Evolutionary conservation across 768 basidiomycete genomes (phyloP), one percentile per base, ranked within the genome.

Genomic region (Rhizopogon vesiculosus): DNA sequence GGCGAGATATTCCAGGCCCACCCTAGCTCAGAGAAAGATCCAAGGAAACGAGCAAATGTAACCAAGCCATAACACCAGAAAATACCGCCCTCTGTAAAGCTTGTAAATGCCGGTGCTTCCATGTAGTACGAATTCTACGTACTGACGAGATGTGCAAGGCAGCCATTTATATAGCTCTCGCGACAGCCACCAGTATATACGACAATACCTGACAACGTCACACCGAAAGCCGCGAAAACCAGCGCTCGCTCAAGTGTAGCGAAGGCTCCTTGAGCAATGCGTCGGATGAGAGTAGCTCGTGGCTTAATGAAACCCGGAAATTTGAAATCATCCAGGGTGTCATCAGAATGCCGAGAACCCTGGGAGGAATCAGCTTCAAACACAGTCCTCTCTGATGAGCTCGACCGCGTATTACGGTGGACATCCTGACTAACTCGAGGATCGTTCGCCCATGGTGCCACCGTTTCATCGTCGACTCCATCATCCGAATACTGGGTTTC

Each of bases 1-100:
- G 85, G 87, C 0, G 83, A 75, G 28, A 79, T 74, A 67, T 98
- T 98, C 95, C 95, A 98, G 15, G 96, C 91, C 95, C 95, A 98
- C 4, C 96, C 96, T 31, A 84, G 71, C 48, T 91, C 84, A 22
- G 91, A 80, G 68, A 86, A 93, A 5, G 91, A 83, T 28, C 95
- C 95, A 46, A 96, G 82, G 74, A 91, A 98, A n/a, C 96, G 88
- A n/a, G 84, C 89, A 68, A 97, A 98, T 0, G 90, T 84, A 49
- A 91, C 68, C 5, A 98, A 71, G 7, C 95, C 96, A 69, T 93
- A 98, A 56, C 81, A 83, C 85, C 93, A 93, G 74, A 98, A 98
- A 60, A 97, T 93, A 33, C 80, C 84, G 19, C 94, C 92, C 81
- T 92, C 91, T 92, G 66, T 10, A 45, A 38, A 9, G 19, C 16